Evolutionary conservation across 2,329 filamentous ascomycete species (phyloP).

Genomic region (Salinomyces thailandicus): DNA sequence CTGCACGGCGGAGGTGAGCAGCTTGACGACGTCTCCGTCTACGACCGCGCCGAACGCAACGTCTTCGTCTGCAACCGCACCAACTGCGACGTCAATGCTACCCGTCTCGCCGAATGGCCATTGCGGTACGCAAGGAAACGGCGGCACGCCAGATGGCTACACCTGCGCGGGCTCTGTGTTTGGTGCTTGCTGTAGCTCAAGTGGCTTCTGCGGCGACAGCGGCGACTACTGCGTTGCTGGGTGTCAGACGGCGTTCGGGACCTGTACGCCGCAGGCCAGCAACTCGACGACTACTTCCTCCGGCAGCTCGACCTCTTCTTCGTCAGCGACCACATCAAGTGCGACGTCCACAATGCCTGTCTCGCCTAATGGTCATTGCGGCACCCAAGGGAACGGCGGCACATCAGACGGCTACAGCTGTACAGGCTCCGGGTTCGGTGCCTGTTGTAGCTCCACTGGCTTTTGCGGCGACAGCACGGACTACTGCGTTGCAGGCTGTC

Average conservation of each 20-base stretch:
- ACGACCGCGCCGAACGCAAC: too few species aligned
- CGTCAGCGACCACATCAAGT: too few species aligned
- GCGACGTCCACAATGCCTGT: constrained; percentile 1
- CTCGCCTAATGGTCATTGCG: constrained; percentile 5
- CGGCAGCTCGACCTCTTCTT: too few species aligned
- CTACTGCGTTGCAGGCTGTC: constrained; percentile 5
- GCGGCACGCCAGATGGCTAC: constrained; percentile 6
- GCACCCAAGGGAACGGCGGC: constrained; percentile 4
- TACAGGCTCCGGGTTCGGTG: constrained; percentile 4
- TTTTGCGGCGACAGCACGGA: constrained; percentile 5
- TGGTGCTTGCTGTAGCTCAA: constrained; percentile 5
- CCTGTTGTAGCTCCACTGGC: constrained; percentile 5
- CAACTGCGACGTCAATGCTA: not conserved
- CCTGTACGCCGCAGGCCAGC: constrained; percentile 4
- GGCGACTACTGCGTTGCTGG: constrained; percentile 5
- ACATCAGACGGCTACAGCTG: constrained; percentile 7
- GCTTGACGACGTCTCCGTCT: too few species aligned
- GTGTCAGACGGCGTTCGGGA: constrained; percentile 4
- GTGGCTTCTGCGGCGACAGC: constrained; percentile 5
- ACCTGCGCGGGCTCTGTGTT: constrained; percentile 7
- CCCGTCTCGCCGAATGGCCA: constrained; percentile 5
- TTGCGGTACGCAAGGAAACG: constrained; percentile 4
- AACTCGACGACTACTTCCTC: too few species aligned
- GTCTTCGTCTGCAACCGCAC: too few species aligned
- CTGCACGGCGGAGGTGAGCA: constrained; percentile 3